These are phyloP conservation scores for Nasturtium officinale DNA, from an alignment of 345 rosid genomes.

Conservation along the genomic window DNA sequence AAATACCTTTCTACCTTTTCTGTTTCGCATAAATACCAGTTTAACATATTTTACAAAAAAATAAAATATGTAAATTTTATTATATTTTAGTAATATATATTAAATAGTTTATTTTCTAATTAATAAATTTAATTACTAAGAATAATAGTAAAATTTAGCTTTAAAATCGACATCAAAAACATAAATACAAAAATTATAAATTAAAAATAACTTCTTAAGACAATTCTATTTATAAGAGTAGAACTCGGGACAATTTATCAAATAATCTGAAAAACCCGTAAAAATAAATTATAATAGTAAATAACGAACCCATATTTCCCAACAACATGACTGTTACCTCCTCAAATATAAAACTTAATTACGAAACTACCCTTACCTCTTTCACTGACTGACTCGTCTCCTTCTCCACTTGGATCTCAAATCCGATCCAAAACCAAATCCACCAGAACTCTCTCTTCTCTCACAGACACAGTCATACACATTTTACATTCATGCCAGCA, in stretches of 20 bases:
- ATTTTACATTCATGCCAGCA: constrained; percentile 28
- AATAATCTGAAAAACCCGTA: background rate
- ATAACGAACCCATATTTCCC: background rate
- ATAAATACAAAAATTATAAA: no score
- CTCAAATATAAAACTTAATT: background rate
- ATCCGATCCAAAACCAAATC: constrained; percentile 27
- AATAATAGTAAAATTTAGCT: no score
- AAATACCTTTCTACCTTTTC: no score
- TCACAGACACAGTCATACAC: background rate
- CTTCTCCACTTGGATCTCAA: constrained; percentile 34
- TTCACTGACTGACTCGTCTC: constrained; percentile 45
- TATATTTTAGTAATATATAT: no score
- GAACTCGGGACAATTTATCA: background rate
- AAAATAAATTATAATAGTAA: background rate
- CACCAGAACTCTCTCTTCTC: constrained; percentile 17
- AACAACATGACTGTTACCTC: constrained; percentile 32
- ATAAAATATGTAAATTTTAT: no score
- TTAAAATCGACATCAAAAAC: background rate
- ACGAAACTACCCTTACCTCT: constrained; percentile 32
- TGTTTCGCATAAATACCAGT: no score
- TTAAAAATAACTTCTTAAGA: no score
- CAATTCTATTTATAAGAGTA: background rate
- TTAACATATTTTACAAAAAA: no score
- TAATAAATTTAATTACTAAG: no score
- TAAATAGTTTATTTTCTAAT: no score